Base-by-base conservation (phyloP, 805 yeast genomes). In the Saccharomycopsis capsularis region DNA sequence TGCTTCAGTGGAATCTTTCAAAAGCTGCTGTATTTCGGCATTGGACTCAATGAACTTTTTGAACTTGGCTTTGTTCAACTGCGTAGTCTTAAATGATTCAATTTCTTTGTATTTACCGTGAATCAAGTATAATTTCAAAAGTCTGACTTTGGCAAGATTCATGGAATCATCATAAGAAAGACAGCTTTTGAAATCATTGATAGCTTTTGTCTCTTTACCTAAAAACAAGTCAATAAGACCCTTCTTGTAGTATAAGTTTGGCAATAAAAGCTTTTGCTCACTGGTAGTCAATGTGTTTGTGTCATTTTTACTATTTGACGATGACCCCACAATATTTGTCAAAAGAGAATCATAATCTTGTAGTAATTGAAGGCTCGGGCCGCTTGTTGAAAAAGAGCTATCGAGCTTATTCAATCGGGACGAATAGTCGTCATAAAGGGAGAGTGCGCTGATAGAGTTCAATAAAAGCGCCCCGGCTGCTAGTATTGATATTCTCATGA, bases 171-270 rank as follows among this genome's bases (percentile, higher is more conserved):
- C 63, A 43, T 48, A 42, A n/a, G 60, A 57, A 41, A 77, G 59
- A 22, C 82, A 75, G 13, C 56, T 59, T 50, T 72, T 68, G 49
- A 83, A 76, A 55, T 78, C 81, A 2, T 61, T 61, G 5, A 79
- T 65, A 0, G 90, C 82, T 35, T 68, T 67, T 29, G 61, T 54
- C 27, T 78, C 83, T 50, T 75, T 76, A 30, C 78, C 78, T 53
- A 80, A 58, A 13, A 79, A 71, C 47, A 80, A 62, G 47, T 81
- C 82, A 2, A 82, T 74, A 40, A 82, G 60, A 0, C 87, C 89
- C 48, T 74, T 72, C 59, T 78, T 81, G 59, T 75, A 80, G 52
- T 73, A 70, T 1, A 81, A 62, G 53, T 73, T 75, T 0, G 79
- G 63, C 16, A 74, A 51, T 3, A 57, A 53, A 6, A 59, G 53